phyloP scores from a whole-genome alignment of 192 early-diverging fungal species.

The Funneliformis geosporum region DNA sequence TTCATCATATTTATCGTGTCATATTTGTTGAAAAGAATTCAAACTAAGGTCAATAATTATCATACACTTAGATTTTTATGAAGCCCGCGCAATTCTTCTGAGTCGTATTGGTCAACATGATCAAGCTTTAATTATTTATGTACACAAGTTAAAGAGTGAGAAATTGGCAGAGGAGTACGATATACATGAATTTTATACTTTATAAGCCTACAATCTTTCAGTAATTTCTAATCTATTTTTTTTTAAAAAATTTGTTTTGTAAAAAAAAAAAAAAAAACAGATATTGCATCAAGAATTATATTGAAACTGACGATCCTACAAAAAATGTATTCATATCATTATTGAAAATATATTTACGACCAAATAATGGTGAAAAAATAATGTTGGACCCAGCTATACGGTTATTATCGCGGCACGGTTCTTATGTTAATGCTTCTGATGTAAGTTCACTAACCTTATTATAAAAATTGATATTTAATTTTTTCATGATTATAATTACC shows the following conservation, averaged over 20 bases:
- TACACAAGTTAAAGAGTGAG: slow-evolving; percentile 76
- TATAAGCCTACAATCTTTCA: neutral
- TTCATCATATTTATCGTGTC: neutral
- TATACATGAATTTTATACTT: neutral
- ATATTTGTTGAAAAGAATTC: neutral
- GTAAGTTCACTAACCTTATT: slow-evolving; percentile 32
- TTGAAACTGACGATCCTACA: slow-evolving; percentile 47
- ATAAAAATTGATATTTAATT: neutral
- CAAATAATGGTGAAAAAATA: slow-evolving; percentile 44
- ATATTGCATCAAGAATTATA: slow-evolving; percentile 62
- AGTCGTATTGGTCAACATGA: slow-evolving; percentile 83
- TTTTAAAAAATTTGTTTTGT: too few relatives aligned
- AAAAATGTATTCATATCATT: slow-evolving; percentile 67
- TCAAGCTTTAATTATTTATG: slow-evolving; percentile 81
- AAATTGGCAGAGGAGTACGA: slow-evolving; percentile 65
- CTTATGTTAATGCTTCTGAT: slow-evolving; percentile 61
- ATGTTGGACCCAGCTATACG: slow-evolving; percentile 60
- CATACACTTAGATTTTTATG: slow-evolving; percentile 61
- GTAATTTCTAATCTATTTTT: slow-evolving; percentile 27
- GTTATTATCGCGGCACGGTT: slow-evolving; percentile 66
- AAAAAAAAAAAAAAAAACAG: too few relatives aligned
- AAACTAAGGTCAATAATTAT: neutral
- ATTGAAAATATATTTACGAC: slow-evolving; percentile 61
- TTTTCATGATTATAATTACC: neutral
- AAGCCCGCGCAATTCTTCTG: slow-evolving; percentile 80